Evolutionary conservation across 73 alveolate species (phyloP).

Genomic region (Stentor roeselii): DNA sequence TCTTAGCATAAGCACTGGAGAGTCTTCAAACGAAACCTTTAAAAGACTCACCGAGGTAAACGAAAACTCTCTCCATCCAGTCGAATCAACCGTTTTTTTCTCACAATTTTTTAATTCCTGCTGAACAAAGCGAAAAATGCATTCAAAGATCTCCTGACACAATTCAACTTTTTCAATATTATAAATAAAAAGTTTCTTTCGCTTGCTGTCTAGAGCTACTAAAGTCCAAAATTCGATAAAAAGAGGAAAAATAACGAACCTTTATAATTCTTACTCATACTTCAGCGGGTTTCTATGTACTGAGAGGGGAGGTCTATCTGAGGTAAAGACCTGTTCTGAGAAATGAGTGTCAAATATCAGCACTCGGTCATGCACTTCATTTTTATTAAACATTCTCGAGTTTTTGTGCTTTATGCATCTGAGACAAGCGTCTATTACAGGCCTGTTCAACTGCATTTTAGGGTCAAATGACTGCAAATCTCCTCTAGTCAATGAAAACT

Average conservation of each 20-base stretch:
- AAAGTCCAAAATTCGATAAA: background rate
- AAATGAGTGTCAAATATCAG: background rate
- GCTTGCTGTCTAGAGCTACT: background rate
- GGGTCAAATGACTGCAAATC: background rate
- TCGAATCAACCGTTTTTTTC: background rate
- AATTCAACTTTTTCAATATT: background rate
- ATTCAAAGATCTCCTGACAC: background rate
- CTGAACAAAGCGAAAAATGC: background rate
- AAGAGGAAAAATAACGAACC: too few relatives aligned
- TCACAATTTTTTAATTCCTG: background rate
- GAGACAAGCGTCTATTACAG: background rate
- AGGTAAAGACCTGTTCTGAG: background rate
- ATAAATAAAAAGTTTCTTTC: background rate
- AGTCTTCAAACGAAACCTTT: background rate
- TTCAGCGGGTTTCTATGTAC: too few relatives aligned
- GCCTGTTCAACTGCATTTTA: background rate
- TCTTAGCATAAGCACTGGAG: background rate
- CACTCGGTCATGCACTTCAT: background rate
- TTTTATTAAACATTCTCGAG: background rate
- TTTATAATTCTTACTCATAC: too few relatives aligned
- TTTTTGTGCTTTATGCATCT: background rate
- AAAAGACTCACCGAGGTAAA: too few relatives aligned
- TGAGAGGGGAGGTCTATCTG: too few relatives aligned
- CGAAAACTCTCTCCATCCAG: conserved; percentile 3
- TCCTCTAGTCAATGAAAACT: background rate